These are phyloP conservation scores for Ganoderma lucidum DNA, from an alignment of 1,284 basidiomycete species.

Conservation along the genomic window DNA sequence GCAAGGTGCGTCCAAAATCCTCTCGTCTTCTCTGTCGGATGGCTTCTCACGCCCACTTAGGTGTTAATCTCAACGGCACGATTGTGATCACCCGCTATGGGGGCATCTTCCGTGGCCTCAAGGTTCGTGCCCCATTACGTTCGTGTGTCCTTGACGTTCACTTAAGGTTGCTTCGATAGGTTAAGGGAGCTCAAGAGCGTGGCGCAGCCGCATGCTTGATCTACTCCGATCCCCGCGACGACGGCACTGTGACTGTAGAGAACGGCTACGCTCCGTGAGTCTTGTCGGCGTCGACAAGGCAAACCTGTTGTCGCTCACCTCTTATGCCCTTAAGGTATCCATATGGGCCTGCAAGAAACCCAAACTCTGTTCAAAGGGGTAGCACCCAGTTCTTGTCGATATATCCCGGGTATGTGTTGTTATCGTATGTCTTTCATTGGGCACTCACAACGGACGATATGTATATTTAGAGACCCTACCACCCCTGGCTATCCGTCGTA, in stretches of 20 bases:
- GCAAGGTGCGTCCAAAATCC: slow-evolving; percentile 32
- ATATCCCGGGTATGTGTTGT: slow-evolving; percentile 63
- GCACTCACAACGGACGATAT: background rate
- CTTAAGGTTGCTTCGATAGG: slow-evolving; percentile 45
- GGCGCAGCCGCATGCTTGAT: slow-evolving; percentile 81
- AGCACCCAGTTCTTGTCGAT: slow-evolving; percentile 82
- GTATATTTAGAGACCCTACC: slow-evolving; percentile 66
- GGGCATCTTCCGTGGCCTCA: slow-evolving; percentile 83
- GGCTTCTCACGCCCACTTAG: slow-evolving; percentile 38
- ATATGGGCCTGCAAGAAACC: slow-evolving; percentile 86
- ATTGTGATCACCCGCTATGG: slow-evolving; percentile 89
- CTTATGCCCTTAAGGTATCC: slow-evolving; percentile 58
- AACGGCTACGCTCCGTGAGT: slow-evolving; percentile 70
- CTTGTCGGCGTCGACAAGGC: background rate
- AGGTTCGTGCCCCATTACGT: slow-evolving; percentile 48
- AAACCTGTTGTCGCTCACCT: background rate
- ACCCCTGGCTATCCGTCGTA: slow-evolving; percentile 94
- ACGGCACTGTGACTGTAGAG: slow-evolving; percentile 82
- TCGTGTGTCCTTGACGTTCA: background rate
- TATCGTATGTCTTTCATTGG: no score
- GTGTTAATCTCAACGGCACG: slow-evolving; percentile 79
- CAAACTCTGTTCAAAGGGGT: slow-evolving; percentile 85
- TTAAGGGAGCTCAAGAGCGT: slow-evolving; percentile 83
- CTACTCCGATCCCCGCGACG: slow-evolving; percentile 92
- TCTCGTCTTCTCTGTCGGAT: background rate